Evolutionary conservation across 108 stramenopile genomes (phyloP).

Genomic region (Cyclotella atomus): DNA sequence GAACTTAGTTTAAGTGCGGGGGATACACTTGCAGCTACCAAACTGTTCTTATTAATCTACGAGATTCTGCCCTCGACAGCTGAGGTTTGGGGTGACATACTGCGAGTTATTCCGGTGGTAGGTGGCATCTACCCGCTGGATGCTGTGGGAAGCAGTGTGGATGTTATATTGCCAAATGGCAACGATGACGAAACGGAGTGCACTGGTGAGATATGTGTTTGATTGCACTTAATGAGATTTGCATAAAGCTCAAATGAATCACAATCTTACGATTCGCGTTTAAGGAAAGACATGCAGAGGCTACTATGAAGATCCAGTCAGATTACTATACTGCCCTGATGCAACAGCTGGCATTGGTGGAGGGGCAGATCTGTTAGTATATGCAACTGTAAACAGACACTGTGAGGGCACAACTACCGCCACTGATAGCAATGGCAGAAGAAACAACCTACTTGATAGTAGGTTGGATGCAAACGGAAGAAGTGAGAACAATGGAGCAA

Average conservation of each 20-base stretch:
- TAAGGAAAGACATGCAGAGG: conserved; percentile 7
- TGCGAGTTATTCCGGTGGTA: conserved; percentile 42
- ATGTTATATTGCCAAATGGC: conserved; percentile 16
- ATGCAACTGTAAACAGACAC: conserved; percentile 51
- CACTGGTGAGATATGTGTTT: not conserved
- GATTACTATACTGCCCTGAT: conserved; percentile 47
- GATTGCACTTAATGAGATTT: not conserved
- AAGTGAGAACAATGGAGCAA: not conserved
- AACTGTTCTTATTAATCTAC: conserved; percentile 45
- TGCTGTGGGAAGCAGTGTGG: conserved; percentile 27
- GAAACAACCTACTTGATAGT: not conserved
- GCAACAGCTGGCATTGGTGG: conserved; percentile 43
- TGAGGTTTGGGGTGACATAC: conserved; percentile 37
- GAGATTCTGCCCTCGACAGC: conserved; percentile 46
- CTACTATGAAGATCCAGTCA: conserved; percentile 42
- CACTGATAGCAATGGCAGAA: not conserved
- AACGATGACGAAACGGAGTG: conserved; percentile 7
- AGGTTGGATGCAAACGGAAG: not conserved
- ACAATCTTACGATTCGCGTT: not conserved
- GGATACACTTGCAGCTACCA: conserved; percentile 29
- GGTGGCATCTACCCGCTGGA: conserved; percentile 53
- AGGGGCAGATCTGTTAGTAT: conserved; percentile 47
- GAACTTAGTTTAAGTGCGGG: conserved; percentile 23
- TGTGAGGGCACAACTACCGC: conserved; percentile 20
- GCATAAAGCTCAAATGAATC: not conserved